A percentile compares a stretch with the other conserved stretches of the same genome.
Evolutionary conservation across 2,329 filamentous ascomycete species (phyloP).

Genomic region (Verticillium albo-atrum): DNA sequence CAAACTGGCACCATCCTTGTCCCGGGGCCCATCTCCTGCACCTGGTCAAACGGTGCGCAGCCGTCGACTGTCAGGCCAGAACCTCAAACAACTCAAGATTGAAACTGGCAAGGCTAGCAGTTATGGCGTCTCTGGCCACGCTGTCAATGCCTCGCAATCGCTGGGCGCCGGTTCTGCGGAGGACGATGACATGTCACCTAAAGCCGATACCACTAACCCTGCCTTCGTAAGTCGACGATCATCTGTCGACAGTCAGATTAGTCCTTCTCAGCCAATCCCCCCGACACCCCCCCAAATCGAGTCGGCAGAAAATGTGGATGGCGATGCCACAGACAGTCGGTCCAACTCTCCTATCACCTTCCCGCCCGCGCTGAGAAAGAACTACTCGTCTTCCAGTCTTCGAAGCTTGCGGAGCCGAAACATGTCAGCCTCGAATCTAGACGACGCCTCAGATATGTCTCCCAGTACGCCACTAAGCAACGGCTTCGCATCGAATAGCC

Average conservation of each 20-base stretch:
- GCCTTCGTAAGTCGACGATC: background rate
- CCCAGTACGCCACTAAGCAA: constrained; percentile 71
- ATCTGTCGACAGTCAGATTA: constrained; percentile 2
- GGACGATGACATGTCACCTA: background rate
- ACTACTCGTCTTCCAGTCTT: constrained; percentile 66
- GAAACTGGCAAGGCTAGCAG: constrained; percentile 53
- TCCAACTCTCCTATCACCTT: constrained; percentile 49
- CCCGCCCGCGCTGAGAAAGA: constrained; percentile 54
- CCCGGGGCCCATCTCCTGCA: constrained; percentile 18
- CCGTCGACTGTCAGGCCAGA: constrained; percentile 75
- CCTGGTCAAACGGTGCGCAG: constrained; percentile 59
- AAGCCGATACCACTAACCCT: background rate
- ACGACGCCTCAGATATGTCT: constrained; percentile 62
- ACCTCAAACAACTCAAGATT: constrained; percentile 80
- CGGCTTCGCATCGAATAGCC: constrained; percentile 41
- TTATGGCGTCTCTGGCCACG: background rate
- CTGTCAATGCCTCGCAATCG: background rate
- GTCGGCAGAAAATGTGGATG: constrained; percentile 23
- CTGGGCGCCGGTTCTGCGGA: background rate
- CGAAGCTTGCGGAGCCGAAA: constrained; percentile 71
- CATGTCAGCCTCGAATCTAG: constrained; percentile 59
- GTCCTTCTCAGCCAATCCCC: constrained; percentile 10
- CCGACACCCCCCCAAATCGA: constrained; percentile 20
- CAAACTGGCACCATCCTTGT: constrained; percentile 13
- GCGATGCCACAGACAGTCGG: constrained; percentile 34